These are phyloP conservation scores for Buxus sempervirens DNA, from an alignment of 164 flowering plant species.

Conservation along the genomic window DNA sequence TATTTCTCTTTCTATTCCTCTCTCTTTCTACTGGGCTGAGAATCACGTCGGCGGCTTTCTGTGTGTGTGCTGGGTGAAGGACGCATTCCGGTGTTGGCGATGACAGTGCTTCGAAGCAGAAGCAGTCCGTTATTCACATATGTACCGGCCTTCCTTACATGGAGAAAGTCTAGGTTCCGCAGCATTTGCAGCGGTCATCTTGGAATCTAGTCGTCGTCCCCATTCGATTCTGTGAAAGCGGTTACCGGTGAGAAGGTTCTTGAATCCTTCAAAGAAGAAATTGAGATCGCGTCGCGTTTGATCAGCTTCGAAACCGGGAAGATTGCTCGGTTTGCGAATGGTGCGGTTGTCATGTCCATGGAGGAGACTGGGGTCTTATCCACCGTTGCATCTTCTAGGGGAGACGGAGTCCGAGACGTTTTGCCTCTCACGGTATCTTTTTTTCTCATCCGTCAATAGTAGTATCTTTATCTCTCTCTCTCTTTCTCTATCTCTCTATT, in stretches of 20 bases:
- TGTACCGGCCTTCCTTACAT: conserved; percentile 37
- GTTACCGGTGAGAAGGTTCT: conserved; percentile 47
- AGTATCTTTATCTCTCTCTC: too few relatives aligned
- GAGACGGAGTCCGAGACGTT: conserved; percentile 63
- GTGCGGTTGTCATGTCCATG: conserved; percentile 82
- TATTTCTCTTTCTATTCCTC: too few relatives aligned
- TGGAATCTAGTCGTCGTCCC: conserved; percentile 26
- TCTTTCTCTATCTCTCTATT: too few relatives aligned
- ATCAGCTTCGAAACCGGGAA: conserved; percentile 80
- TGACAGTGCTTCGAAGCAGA: conserved; percentile 22
- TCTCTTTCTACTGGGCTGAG: too few relatives aligned
- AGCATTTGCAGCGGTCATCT: conserved; percentile 44
- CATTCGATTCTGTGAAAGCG: conserved; percentile 16
- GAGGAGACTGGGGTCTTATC: conserved; percentile 80
- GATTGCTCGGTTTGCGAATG: conserved; percentile 89
- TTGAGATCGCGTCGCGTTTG: conserved; percentile 71
- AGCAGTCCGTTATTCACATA: conserved; percentile 42
- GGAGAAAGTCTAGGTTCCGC: conserved; percentile 47
- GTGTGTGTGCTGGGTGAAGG: too few relatives aligned
- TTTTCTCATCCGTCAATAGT: not conserved
- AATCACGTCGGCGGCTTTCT: too few relatives aligned
- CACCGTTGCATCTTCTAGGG: conserved; percentile 63
- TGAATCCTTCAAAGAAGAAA: conserved; percentile 67
- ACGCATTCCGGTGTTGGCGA: too few relatives aligned
- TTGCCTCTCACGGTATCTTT: conserved; percentile 79